Evolutionary conservation across 768 basidiomycete species (phyloP).

Genomic region (Auricularia cornea): DNA sequence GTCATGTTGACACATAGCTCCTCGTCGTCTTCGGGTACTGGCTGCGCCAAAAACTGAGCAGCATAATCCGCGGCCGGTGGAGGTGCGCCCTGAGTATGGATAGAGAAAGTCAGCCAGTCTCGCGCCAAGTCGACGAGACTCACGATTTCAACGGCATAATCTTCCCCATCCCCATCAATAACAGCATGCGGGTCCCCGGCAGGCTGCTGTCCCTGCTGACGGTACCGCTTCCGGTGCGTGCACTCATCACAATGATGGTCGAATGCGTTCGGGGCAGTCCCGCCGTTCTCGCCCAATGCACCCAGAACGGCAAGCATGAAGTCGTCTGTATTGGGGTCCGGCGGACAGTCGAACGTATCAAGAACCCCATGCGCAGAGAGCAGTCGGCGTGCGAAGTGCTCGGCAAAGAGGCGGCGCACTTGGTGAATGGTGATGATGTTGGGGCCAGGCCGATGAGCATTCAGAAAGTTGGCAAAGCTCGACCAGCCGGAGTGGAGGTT

Average conservation of each 20-base stretch:
- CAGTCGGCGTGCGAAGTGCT: constrained; percentile 19
- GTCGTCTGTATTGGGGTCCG: constrained; percentile 11
- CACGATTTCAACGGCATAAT: too few species aligned
- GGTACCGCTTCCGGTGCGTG: constrained; percentile 18
- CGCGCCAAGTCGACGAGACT: too few species aligned
- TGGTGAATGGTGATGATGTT: constrained; percentile 15
- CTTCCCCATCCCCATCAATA: too few species aligned
- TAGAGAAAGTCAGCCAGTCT: too few species aligned
- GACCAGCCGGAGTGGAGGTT: constrained; percentile 23
- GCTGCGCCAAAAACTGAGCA: too few species aligned
- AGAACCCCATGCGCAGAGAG: constrained; percentile 12
- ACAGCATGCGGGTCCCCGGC: too few species aligned
- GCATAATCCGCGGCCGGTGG: too few species aligned
- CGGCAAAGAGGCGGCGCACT: constrained; percentile 20
- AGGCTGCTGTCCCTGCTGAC: neutral
- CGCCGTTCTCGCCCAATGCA: constrained; percentile 13
- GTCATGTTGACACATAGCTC: too few species aligned
- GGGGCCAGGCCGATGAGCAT: constrained; percentile 4
- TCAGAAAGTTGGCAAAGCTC: constrained; percentile 21
- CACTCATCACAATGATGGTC: constrained; percentile 15
- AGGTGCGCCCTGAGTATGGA: too few species aligned
- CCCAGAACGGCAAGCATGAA: constrained; percentile 9
- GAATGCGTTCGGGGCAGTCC: constrained; percentile 8
- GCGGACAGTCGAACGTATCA: constrained; percentile 6
- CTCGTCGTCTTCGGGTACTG: too few species aligned